These are phyloP conservation scores for Rhizopogon salebrosus DNA, from an alignment of 768 basidiomycete species.

Conservation along the genomic window DNA sequence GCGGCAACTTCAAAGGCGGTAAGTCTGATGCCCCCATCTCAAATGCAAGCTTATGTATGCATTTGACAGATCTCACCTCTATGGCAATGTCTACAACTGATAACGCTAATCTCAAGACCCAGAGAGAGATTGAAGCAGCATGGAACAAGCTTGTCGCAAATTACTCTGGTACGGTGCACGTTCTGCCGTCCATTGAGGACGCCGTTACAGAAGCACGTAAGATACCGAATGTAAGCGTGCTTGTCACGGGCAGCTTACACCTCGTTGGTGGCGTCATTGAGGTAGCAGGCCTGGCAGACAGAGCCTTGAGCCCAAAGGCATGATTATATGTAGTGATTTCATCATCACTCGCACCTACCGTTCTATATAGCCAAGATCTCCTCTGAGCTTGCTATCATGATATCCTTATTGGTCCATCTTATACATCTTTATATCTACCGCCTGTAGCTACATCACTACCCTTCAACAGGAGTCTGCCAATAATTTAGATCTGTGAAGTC, in stretches of 20 bases:
- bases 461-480: constrained; percentile 30
- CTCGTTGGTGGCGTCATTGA: constrained; percentile 93
- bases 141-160: constrained; percentile 64
- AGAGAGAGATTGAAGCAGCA: constrained; percentile 67
- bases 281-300: constrained; percentile 61
- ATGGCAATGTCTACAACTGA: constrained; percentile 60
- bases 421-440: constrained; percentile 4
- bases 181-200: constrained; percentile 85
- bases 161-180: constrained; percentile 64
- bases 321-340: background rate
- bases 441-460: constrained; percentile 12
- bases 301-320: background rate
- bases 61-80: constrained; percentile 65
- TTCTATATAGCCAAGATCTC: background rate
- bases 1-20: constrained; percentile 92
- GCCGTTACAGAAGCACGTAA: constrained; percentile 50
- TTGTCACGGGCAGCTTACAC: constrained; percentile 91
- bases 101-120: constrained; percentile 62
- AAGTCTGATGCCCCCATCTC: constrained; percentile 15
- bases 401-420: background rate
- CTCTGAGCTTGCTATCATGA: background rate
- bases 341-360: background rate
- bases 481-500: background rate
- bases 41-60: constrained; percentile 2
- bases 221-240: constrained; percentile 43